Percentiles rank a stretch among this genome's conserved stretches.
These are phyloP conservation scores for Bertia moriformis DNA, from an alignment of 2,329 filamentous ascomycete genomes.

Conservation along the genomic window DNA sequence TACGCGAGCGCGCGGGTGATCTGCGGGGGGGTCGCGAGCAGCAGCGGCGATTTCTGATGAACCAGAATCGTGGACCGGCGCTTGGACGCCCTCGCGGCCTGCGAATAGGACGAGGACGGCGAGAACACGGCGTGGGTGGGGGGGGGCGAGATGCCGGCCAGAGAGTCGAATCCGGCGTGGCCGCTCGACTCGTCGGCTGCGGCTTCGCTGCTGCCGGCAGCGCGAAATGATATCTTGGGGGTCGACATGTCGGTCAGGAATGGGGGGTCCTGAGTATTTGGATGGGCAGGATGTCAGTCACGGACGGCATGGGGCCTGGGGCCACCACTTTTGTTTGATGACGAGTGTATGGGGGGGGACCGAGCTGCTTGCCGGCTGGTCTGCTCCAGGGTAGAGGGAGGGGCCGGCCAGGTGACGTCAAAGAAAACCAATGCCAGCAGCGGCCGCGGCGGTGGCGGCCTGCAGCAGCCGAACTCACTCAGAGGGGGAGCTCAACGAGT, in stretches of 20 bases:
- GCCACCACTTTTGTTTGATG: too few species aligned
- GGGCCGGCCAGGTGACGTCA: too few species aligned
- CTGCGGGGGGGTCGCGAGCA: conserved; percentile 85
- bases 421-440: too few species aligned
- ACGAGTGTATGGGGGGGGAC: too few species aligned
- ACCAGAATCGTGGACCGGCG: conserved; percentile 85
- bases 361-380: too few species aligned
- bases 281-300: too few species aligned
- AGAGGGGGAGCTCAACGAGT: too few species aligned
- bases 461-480: too few species aligned
- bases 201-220: too few species aligned
- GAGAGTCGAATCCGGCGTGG: neutral
- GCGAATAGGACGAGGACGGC: conserved; percentile 46
- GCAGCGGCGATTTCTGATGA: conserved; percentile 85
- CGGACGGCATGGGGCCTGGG: too few species aligned
- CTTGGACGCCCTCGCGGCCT: conserved; percentile 46
- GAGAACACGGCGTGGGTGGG: conserved; percentile 59
- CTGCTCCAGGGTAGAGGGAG: too few species aligned
- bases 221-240: neutral
- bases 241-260: neutral
- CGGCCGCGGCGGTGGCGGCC: too few species aligned
- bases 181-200: neutral
- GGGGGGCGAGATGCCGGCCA: conserved; percentile 3
- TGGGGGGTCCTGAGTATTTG: neutral
- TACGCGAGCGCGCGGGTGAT: conserved; percentile 89